phyloP scores from a whole-genome alignment of 1,284 basidiomycete genomes.

The Bondarzewia mesenterica region DNA sequence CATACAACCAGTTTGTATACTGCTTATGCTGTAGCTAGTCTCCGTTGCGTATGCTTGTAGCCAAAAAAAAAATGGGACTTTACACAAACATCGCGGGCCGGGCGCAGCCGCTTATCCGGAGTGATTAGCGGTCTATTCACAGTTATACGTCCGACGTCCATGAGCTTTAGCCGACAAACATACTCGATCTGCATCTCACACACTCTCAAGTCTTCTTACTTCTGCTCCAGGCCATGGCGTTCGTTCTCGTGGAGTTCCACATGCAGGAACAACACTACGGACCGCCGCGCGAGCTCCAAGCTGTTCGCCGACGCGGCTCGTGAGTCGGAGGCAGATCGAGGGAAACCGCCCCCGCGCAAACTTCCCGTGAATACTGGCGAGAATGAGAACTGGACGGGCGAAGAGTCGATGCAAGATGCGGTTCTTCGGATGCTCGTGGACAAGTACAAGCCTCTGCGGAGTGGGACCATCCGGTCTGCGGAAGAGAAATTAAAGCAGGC shows the following conservation, averaged over 20 bases:
- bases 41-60: no score
- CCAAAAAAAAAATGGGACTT: no score
- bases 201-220: no score
- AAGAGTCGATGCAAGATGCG: constrained; percentile 64
- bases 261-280: constrained; percentile 1
- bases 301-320: constrained; percentile 62
- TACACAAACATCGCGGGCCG: no score
- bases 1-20: no score
- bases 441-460: constrained; percentile 74
- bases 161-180: not conserved
- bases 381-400: constrained; percentile 67
- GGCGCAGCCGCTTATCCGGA: no score
- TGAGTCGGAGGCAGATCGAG: constrained; percentile 36
- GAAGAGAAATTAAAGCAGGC: constrained; percentile 66
- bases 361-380: constrained; percentile 29
- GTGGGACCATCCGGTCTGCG: constrained; percentile 52
- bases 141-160: not conserved
- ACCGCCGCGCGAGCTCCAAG: constrained; percentile 47
- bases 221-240: not conserved
- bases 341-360: constrained; percentile 21
- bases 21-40: no score
- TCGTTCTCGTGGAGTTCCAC: not conserved
- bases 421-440: constrained; percentile 82
- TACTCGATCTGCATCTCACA: not conserved
- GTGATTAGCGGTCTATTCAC: no score